A percentile compares a stretch with the other conserved stretches of the same genome.
These are phyloP conservation scores for Sphenostylis stenocarpa DNA, from an alignment of 306 rosid species.

Conservation along the genomic window DNA sequence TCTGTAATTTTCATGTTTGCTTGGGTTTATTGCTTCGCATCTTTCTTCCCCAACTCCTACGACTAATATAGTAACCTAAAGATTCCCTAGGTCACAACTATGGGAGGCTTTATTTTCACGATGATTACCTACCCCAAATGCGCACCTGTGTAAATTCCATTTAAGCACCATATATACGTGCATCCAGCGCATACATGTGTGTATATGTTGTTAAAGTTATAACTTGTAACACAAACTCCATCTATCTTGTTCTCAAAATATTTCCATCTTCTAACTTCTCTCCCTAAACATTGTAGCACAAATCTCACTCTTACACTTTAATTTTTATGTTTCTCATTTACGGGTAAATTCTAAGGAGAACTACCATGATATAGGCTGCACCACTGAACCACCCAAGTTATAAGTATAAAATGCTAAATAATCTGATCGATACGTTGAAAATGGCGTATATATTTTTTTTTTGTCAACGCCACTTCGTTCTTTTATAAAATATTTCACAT, in stretches of 20 bases:
- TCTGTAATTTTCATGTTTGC: slow-evolving; percentile 5
- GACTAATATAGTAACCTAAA: slow-evolving; percentile 43
- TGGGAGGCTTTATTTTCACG: slow-evolving; percentile 31
- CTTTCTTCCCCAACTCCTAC: slow-evolving; percentile 10
- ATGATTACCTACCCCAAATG: slow-evolving; percentile 15
- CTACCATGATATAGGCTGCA: too few relatives aligned
- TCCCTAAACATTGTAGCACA: too few relatives aligned
- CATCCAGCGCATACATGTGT: not conserved
- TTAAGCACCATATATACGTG: not conserved
- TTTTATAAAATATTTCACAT: not conserved
- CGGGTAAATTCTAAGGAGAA: too few relatives aligned
- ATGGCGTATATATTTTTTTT: not conserved
- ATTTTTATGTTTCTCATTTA: too few relatives aligned
- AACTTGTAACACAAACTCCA: not conserved
- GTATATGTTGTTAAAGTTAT: not conserved
- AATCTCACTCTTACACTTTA: too few relatives aligned
- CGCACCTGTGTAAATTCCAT: not conserved
- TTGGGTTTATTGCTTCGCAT: slow-evolving; percentile 15
- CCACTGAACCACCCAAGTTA: too few relatives aligned
- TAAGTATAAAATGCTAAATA: not conserved
- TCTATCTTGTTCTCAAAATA: not conserved
- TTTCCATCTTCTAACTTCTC: not conserved
- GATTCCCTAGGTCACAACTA: slow-evolving; percentile 37
- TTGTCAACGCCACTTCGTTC: not conserved
- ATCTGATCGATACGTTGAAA: not conserved